Percentiles rank a stretch among this genome's conserved stretches.
phyloP scores from a whole-genome alignment of 164 flowering plant species.

The Nymphaea colorata region DNA sequence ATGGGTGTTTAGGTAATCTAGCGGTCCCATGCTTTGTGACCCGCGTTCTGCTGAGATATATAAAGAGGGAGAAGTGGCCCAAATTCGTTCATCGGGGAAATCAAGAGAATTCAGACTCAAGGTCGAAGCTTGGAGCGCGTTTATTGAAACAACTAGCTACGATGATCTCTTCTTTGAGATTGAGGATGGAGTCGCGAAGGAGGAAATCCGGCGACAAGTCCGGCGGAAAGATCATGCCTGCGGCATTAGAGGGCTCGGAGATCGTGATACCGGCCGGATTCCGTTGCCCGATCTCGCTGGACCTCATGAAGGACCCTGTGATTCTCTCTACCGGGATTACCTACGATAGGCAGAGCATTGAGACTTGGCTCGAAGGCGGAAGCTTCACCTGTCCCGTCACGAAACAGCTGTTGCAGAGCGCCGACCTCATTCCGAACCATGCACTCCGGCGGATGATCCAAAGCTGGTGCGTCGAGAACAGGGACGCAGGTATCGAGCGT shows the following conservation, averaged over 20 bases:
- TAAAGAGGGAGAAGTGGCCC: background rate
- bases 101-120: background rate
- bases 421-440: constrained; percentile 71
- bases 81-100: background rate
- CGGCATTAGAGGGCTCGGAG: background rate
- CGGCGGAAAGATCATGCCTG: background rate
- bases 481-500: constrained; percentile 49
- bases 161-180: background rate
- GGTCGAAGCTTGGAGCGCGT: no score
- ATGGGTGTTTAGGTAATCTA: background rate
- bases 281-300: constrained; percentile 76
- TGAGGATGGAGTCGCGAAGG: background rate
- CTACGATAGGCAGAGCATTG: constrained; percentile 70
- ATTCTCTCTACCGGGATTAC: constrained; percentile 71
- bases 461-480: constrained; percentile 72
- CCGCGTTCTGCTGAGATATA: background rate
- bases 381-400: constrained; percentile 62
- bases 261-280: constrained; percentile 39
- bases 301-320: constrained; percentile 90
- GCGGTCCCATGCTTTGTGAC: background rate
- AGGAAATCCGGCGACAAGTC: background rate
- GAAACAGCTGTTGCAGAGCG: constrained; percentile 25
- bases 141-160: background rate
- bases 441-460: constrained; percentile 63
- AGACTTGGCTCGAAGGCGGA: constrained; percentile 64